Base-by-base conservation (phyloP, 2,329 filamentous ascomycete species). In the Diaporthe ampelina region DNA sequence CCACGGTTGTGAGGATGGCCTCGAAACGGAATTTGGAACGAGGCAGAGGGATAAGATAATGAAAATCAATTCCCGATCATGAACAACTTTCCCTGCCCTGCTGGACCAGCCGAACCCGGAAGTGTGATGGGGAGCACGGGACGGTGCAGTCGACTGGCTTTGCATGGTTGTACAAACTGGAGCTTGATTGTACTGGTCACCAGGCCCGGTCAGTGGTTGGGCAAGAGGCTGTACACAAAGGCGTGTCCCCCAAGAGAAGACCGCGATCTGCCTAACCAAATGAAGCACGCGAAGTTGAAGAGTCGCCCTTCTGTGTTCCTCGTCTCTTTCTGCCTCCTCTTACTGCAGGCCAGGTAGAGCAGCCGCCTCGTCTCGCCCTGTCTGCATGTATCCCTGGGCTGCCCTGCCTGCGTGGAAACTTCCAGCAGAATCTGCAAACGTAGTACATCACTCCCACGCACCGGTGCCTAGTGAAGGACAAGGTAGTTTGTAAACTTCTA, bases 11-110 rank as follows among this genome's bases (percentile, higher is more conserved):
- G 74, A 74, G 73, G 74, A 65, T 74, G 72, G 72, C 72, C 58
- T 82, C 83, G 81, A 82, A 43, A 17, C 84, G 63, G 67, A 73
- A 73, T 54, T 68, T 58, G 74, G 63, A 68, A 75, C 72, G 72
- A 61, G 74, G 74, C 72, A 43, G 54, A 65, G 74, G 74, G 67
- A 76, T 76, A 72, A 76, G 54, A 71, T 63, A 74, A 65, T 70
- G 70, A 56, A 52, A 76, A 70, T 76, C 54, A 61, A 74, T 74
- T 74, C 72, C 70, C 72, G 40, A 74, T 74, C 72, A 76, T 74
- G 67, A 76, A 76, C 72, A 72, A 71, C 40, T 5, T 13, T 19
- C 17, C 17, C 40, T 43, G 40, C n/a, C 26, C 15, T 26, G 56
- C 21, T 50, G 57, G 57, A 35, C 3, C 19, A 7, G 37, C 57